A percentile compares a stretch with the other conserved stretches of the same genome.
phyloP scores from a whole-genome alignment of 257 asterid genomes.

The Solanum appendiculatum region DNA sequence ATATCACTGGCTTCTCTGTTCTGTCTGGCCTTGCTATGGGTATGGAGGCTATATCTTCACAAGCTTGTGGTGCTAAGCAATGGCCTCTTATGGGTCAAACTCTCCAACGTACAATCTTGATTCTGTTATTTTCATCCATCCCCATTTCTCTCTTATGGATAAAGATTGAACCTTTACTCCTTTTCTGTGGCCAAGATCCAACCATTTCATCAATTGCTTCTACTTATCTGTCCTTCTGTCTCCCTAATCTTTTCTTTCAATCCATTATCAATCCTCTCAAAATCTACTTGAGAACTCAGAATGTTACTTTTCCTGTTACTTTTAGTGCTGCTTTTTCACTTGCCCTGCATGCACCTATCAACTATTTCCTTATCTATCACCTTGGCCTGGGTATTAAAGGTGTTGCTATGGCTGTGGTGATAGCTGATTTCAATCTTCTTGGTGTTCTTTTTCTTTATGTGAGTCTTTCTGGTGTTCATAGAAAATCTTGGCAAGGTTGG shows the following conservation, averaged over 20 bases:
- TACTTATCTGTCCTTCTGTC: conserved; percentile 33
- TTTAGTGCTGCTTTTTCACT: conserved; percentile 32
- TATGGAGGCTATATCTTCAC: conserved; percentile 60
- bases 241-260: conserved; percentile 46
- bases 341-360: conserved; percentile 41
- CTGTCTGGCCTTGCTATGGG: conserved; percentile 65
- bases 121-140: conserved; percentile 35
- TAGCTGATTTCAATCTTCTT: conserved; percentile 29
- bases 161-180: conserved; percentile 39
- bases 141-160: conserved; percentile 67
- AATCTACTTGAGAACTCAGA: conserved; percentile 46
- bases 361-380: conserved; percentile 16
- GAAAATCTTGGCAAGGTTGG: conserved; percentile 18
- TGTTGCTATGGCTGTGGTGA: conserved; percentile 23
- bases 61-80: conserved; percentile 71
- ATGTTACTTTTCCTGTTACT: conserved; percentile 41
- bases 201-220: conserved; percentile 45
- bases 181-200: conserved; percentile 40
- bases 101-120: conserved; percentile 37
- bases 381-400: conserved; percentile 46
- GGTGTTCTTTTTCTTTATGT: conserved; percentile 13
- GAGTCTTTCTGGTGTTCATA: not conserved
- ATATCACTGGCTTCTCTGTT: conserved; percentile 66
- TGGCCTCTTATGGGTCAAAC: conserved; percentile 40
- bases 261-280: conserved; percentile 50